Conservation (phyloP, 1,284 basidiomycete genomes). For the Leccinum ponderosum region DNA sequence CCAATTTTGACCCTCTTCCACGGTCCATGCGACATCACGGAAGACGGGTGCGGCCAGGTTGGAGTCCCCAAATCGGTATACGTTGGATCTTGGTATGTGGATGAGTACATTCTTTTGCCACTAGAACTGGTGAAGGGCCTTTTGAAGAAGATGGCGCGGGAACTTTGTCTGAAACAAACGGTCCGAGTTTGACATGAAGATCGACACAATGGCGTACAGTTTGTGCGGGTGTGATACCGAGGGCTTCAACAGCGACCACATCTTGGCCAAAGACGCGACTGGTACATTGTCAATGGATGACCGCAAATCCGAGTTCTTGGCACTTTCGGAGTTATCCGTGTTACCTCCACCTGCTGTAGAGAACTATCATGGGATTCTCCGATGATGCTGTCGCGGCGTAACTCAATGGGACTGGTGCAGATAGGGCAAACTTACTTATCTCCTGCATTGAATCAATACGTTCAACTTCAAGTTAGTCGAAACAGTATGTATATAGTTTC, state of each 20-base stretch:
- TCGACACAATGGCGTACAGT: not conserved
- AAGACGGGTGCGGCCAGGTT: constrained; percentile 49
- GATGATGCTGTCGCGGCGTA: no score
- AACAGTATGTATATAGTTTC: not conserved
- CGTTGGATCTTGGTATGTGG: constrained; percentile 44
- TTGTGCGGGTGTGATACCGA: not conserved
- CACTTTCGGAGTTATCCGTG: no score
- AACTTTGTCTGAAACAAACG: not conserved
- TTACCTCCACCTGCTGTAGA: no score
- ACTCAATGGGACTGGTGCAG: no score
- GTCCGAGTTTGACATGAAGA: not conserved
- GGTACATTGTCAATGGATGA: constrained; percentile 13
- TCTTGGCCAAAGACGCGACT: constrained; percentile 2
- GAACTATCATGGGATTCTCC: no score
- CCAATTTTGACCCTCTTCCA: constrained; percentile 68
- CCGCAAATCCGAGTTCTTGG: no score
- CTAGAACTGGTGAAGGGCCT: constrained; percentile 7
- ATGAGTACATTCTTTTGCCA: constrained; percentile 28
- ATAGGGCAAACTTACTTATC: no score
- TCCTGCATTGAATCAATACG: no score
- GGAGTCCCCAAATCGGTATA: constrained; percentile 54
- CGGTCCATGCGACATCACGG: constrained; percentile 56
- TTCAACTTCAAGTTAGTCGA: no score
- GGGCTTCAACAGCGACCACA: constrained; percentile 1
- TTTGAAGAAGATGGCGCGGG: not conserved